A percentile compares a stretch with the other conserved stretches of the same genome.
Conservation (phyloP, 805 yeast genomes). For the Nadsonia fulvescens region DNA sequence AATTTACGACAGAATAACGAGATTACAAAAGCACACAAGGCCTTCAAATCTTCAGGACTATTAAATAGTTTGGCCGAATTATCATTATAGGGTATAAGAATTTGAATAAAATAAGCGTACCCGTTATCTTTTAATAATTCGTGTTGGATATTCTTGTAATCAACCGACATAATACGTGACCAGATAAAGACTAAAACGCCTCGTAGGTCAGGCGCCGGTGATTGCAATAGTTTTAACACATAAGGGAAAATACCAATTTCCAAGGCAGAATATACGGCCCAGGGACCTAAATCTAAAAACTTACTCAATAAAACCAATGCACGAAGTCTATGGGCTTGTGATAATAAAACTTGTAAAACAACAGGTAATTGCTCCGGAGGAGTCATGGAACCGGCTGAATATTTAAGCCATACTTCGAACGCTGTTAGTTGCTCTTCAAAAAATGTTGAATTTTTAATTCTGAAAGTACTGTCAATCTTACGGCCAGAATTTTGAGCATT, state of each 20-base stretch:
- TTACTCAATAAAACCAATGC: constrained; percentile 72
- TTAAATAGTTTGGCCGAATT: constrained; percentile 22
- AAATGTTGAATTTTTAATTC: constrained; percentile 79
- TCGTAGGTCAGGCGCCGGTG: constrained; percentile 88
- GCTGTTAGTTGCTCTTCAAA: constrained; percentile 94
- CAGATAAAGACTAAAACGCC: constrained; percentile 91
- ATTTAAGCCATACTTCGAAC: constrained; percentile 88
- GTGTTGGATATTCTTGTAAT: constrained; percentile 73
- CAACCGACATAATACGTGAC: constrained; percentile 96
- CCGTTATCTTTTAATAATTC: constrained; percentile 87
- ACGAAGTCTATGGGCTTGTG: constrained; percentile 84
- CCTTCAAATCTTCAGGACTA: constrained; percentile 64
- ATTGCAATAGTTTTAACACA: constrained; percentile 71
- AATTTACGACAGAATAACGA: constrained; percentile 71
- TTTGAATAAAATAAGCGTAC: constrained; percentile 67
- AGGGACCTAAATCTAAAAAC: constrained; percentile 86
- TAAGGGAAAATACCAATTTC: constrained; percentile 95
- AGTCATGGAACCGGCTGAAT: constrained; percentile 54
- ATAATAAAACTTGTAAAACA: constrained; percentile 75
- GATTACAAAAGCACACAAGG: constrained; percentile 85
- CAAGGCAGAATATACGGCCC: constrained; percentile 88
- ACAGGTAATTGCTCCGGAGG: constrained; percentile 95
- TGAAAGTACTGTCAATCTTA: constrained; percentile 18
- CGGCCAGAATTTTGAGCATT: constrained; percentile 18
- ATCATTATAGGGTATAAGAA: constrained; percentile 31